Conservation (phyloP, 768 basidiomycete genomes). For the Suillus alpinus region DNA sequence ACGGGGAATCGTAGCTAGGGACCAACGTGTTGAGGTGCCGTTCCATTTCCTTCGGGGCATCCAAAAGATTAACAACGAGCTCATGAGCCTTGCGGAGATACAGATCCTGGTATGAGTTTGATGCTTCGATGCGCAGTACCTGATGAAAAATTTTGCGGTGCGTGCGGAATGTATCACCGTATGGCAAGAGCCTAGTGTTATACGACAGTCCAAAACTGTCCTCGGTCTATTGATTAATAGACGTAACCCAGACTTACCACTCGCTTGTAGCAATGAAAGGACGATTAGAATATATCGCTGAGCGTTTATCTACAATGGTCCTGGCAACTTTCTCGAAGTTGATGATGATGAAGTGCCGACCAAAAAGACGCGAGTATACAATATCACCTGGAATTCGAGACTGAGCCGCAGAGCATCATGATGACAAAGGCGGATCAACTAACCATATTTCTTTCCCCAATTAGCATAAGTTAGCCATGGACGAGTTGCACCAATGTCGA, state of each 20-base stretch:
- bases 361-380: background rate
- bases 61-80: background rate
- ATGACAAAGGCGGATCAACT: no score
- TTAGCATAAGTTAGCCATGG: no score
- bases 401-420: no score
- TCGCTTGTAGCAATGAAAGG: background rate
- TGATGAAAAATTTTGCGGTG: background rate
- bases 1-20: no score
- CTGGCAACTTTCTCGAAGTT: background rate
- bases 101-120: background rate
- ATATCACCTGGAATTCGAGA: no score
- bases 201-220: background rate
- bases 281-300: background rate
- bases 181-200: no score
- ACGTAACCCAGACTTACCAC: background rate
- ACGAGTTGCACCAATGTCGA: no score
- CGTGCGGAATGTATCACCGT: background rate
- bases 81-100: conserved; percentile 1
- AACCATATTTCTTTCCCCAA: no score
- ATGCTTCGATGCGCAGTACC: background rate
- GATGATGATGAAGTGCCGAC: conserved; percentile 1
- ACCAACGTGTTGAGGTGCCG: background rate
- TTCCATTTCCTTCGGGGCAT: background rate
- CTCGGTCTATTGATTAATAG: background rate
- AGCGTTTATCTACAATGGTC: background rate